These are phyloP conservation scores for Phytophthora citrophthora DNA, from an alignment of 352 stramenopile genomes.

Conservation along the genomic window DNA sequence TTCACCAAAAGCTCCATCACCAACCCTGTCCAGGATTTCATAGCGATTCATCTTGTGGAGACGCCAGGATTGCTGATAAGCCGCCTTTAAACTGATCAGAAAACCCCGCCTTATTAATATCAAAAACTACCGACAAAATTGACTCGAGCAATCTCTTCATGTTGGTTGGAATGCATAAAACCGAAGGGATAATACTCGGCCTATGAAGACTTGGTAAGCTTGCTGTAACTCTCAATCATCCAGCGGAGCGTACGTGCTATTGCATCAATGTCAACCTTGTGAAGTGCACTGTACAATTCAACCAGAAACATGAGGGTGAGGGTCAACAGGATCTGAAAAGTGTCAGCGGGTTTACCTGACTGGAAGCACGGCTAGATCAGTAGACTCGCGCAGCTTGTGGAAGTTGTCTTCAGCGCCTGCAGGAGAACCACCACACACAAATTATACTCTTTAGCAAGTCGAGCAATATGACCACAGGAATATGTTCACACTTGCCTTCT, in stretches of 20 bases:
- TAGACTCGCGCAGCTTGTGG: slow-evolving; percentile 70
- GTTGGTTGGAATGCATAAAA: slow-evolving; percentile 11
- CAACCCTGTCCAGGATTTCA: slow-evolving; percentile 91
- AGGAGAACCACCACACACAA: background rate
- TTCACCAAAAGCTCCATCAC: slow-evolving; percentile 94
- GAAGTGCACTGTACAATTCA: slow-evolving; percentile 57
- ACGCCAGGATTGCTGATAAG: too few relatives aligned
- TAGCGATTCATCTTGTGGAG: slow-evolving; percentile 86
- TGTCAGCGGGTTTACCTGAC: slow-evolving; percentile 53
- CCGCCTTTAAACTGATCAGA: too few relatives aligned
- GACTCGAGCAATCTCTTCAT: slow-evolving; percentile 3
- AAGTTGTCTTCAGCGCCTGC: slow-evolving; percentile 81
- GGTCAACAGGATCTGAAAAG: background rate
- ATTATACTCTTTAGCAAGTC: too few relatives aligned
- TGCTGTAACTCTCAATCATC: slow-evolving; percentile 73
- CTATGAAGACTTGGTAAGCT: slow-evolving; percentile 63
- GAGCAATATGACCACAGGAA: too few relatives aligned
- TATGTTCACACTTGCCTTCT: slow-evolving; percentile 33
- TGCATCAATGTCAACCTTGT: slow-evolving; percentile 89
- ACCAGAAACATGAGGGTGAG: background rate
- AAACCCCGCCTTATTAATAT: slow-evolving; percentile 25
- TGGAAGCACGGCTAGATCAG: slow-evolving; percentile 78
- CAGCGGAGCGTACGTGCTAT: slow-evolving; percentile 74
- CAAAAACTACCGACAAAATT: slow-evolving; percentile 5
- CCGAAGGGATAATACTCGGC: slow-evolving; percentile 7